Conservation (phyloP, 2,329 filamentous ascomycete genomes). For the Fusarium marasasianum region DNA sequence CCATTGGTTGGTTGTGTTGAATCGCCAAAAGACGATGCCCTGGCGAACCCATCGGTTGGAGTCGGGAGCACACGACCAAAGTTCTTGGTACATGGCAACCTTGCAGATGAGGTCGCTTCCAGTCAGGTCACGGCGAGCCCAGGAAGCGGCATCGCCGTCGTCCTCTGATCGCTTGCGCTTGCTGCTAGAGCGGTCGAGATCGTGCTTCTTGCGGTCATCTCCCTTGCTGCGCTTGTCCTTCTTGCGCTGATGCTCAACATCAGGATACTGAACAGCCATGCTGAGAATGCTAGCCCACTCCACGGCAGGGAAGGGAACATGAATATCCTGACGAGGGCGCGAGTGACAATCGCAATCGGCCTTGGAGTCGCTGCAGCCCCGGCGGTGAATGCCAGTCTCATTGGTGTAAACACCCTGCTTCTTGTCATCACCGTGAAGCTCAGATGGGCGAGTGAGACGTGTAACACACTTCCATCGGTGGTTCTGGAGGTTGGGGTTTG, state of each 20-base stretch:
- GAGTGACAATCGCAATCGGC: conserved; percentile 62
- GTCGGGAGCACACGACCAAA: conserved; percentile 64
- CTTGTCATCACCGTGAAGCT: conserved; percentile 59
- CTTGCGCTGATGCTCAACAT: conserved; percentile 52
- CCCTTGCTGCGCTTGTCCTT: conserved; percentile 50
- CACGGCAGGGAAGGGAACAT: conserved; percentile 66
- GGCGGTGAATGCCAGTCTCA: conserved; percentile 62
- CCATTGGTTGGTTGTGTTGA: conserved; percentile 63
- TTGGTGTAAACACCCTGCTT: conserved; percentile 58
- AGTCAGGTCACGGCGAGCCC: conserved; percentile 53
- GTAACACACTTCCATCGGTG: conserved; percentile 71
- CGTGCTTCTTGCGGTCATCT: conserved; percentile 49
- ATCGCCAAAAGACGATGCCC: conserved; percentile 71
- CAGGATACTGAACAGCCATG: conserved; percentile 63
- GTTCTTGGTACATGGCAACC: conserved; percentile 74
- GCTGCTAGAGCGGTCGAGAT: conserved; percentile 48
- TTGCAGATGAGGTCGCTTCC: conserved; percentile 67
- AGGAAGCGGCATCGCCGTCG: conserved; percentile 52
- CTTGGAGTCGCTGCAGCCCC: conserved; percentile 60
- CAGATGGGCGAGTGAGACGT: conserved; percentile 64
- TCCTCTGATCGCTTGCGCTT: conserved; percentile 54
- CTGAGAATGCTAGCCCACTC: conserved; percentile 68
- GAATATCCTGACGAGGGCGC: conserved; percentile 58
- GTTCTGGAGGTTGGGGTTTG: conserved; percentile 61
- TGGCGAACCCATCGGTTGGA: conserved; percentile 64